Evolutionary conservation across 169 alveolate genomes (phyloP).

Genomic region (Plasmodium ovale): DNA sequence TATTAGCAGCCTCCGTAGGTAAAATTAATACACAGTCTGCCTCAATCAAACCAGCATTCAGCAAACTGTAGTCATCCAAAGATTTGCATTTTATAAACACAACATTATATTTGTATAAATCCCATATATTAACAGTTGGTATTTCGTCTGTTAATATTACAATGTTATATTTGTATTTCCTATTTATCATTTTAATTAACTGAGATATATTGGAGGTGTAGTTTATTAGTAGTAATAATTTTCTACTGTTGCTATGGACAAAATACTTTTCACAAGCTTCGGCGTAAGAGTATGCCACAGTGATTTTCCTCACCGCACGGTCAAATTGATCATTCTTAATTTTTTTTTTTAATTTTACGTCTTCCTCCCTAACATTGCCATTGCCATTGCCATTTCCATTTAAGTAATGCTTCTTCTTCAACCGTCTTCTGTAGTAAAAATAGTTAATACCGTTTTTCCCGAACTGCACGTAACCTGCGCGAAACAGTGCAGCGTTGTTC

Average conservation of each 20-base stretch:
- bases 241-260: conserved; percentile 12
- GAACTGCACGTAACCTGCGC: too few relatives aligned
- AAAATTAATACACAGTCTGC: conserved; percentile 56
- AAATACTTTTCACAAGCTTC: conserved; percentile 69
- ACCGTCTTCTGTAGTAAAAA: conserved; percentile 6
- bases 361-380: background rate
- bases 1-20: conserved; percentile 32
- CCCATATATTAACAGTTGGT: conserved; percentile 36
- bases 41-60: conserved; percentile 60
- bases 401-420: conserved; percentile 3
- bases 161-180: conserved; percentile 31
- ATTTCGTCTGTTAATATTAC: conserved; percentile 57
- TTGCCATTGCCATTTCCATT: background rate
- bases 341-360: conserved; percentile 9
- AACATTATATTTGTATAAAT: conserved; percentile 30
- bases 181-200: conserved; percentile 42
- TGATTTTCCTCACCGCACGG: conserved; percentile 2
- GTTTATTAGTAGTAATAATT: conserved; percentile 51
- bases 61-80: conserved; percentile 58
- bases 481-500: too few relatives aligned
- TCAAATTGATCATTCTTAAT: background rate
- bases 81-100: conserved; percentile 65
- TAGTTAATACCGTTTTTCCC: background rate
- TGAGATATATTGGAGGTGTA: conserved; percentile 39
- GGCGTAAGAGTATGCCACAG: conserved; percentile 28